Evolutionary conservation across 306 rosid genomes (phyloP).

Genomic region (Quercus suber): DNA sequence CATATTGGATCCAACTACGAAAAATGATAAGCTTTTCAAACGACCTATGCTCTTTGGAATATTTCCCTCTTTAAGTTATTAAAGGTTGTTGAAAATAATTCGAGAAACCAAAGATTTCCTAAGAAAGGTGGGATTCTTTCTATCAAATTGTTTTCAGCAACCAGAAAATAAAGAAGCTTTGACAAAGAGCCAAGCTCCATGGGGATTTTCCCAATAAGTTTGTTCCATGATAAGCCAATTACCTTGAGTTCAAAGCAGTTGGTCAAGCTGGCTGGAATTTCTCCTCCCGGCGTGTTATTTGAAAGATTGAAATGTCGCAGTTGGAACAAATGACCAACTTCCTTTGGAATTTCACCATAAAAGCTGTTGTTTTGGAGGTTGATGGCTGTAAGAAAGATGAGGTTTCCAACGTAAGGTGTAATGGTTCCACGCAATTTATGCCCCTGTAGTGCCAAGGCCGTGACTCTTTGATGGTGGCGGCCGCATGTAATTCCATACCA

Average conservation of each 20-base stretch:
- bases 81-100: too few relatives aligned
- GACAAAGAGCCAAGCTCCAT: background rate
- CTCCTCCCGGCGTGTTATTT: background rate
- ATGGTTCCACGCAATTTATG: conserved; percentile 20
- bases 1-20: background rate
- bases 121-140: too few relatives aligned
- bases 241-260: too few relatives aligned
- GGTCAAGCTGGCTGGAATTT: too few relatives aligned
- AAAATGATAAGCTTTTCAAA: background rate
- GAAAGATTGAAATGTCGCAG: background rate
- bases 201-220: conserved; percentile 14
- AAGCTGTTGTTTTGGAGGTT: conserved; percentile 12
- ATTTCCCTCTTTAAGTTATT: conserved; percentile 14
- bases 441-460: background rate
- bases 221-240: background rate
- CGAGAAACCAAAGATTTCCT: conserved; percentile 6
- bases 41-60: conserved; percentile 7
- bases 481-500: conserved; percentile 49
- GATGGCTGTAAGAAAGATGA: conserved; percentile 9
- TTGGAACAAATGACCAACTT: conserved; percentile 11
- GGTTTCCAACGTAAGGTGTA: conserved; percentile 38
- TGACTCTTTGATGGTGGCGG: conserved; percentile 23
- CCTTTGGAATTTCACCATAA: conserved; percentile 26
- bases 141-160: too few relatives aligned
- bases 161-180: background rate